Conservation (phyloP, 2,329 filamentous ascomycete species). For the Microcyclospora pomicola region DNA sequence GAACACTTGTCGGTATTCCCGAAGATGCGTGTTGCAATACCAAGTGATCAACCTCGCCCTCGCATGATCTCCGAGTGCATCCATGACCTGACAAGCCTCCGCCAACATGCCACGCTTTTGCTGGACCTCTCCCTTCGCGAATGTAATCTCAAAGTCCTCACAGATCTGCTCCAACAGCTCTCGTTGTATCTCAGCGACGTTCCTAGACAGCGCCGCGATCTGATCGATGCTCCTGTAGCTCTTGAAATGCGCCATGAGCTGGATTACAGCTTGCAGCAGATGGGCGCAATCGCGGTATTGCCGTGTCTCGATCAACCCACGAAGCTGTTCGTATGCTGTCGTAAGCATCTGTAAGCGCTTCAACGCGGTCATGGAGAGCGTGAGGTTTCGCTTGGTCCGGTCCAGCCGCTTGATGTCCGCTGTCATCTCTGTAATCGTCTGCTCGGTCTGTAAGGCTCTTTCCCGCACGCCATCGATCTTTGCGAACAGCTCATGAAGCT, state of each 20-base stretch:
- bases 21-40: conserved; percentile 95
- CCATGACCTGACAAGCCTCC: conserved; percentile 87
- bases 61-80: conserved; percentile 81
- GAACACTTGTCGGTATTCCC: conserved; percentile 93
- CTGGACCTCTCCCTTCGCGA: conserved; percentile 72
- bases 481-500: conserved; percentile 77
- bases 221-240: conserved; percentile 96
- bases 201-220: conserved; percentile 82
- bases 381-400: conserved; percentile 90
- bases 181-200: conserved; percentile 83
- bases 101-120: conserved; percentile 56
- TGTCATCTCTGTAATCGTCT: conserved; percentile 96
- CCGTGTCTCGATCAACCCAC: conserved; percentile 64
- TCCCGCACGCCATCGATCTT: conserved; percentile 90
- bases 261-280: conserved; percentile 82
- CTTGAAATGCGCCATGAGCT: conserved; percentile 98
- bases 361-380: conserved; percentile 91
- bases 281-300: conserved; percentile 95
- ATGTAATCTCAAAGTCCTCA: conserved; percentile 93
- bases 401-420: conserved; percentile 96
- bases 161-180: conserved; percentile 95
- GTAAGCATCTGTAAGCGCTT: conserved; percentile 98
- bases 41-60: conserved; percentile 72
- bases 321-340: conserved; percentile 93
- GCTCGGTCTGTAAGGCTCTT: conserved; percentile 81